Percentiles rank a stretch among this genome's conserved stretches.
Evolutionary conservation across 257 asterid genomes (phyloP).

Genomic region (Solanum neorickii): DNA sequence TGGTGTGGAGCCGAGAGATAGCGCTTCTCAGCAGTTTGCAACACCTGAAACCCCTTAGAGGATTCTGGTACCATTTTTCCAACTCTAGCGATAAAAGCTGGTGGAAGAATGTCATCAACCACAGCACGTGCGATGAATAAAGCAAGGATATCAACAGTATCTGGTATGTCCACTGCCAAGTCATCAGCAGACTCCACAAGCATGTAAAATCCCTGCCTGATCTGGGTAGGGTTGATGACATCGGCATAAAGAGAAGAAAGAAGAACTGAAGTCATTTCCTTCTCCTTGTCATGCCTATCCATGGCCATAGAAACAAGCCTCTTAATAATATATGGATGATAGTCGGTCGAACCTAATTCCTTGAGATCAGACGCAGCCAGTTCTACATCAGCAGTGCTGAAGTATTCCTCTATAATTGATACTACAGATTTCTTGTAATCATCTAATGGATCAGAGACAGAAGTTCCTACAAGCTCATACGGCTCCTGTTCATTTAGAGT

Average conservation of each 20-base stretch:
- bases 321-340: constrained; percentile 84
- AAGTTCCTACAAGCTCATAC: constrained; percentile 73
- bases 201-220: constrained; percentile 68
- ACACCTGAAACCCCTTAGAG: constrained; percentile 67
- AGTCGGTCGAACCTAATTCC: constrained; percentile 75
- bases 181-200: constrained; percentile 98
- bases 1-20: constrained; percentile 98
- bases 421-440: constrained; percentile 73
- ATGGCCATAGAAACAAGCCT: constrained; percentile 89
- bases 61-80: constrained; percentile 51
- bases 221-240: constrained; percentile 61
- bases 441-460: constrained; percentile 58
- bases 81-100: constrained; percentile 77
- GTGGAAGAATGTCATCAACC: constrained; percentile 94
- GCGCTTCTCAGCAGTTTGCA: constrained; percentile 81
- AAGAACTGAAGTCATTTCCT: constrained; percentile 96
- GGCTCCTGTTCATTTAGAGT: constrained; percentile 61
- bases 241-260: constrained; percentile 87
- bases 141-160: constrained; percentile 83
- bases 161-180: constrained; percentile 77
- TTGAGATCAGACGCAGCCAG: constrained; percentile 76
- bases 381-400: constrained; percentile 76
- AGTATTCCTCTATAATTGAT: constrained; percentile 78
- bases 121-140: constrained; percentile 86
- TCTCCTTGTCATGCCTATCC: constrained; percentile 95